Evolutionary conservation across 2,329 filamentous ascomycete genomes (phyloP).

Genomic region (Penicillium brevicompactum): DNA sequence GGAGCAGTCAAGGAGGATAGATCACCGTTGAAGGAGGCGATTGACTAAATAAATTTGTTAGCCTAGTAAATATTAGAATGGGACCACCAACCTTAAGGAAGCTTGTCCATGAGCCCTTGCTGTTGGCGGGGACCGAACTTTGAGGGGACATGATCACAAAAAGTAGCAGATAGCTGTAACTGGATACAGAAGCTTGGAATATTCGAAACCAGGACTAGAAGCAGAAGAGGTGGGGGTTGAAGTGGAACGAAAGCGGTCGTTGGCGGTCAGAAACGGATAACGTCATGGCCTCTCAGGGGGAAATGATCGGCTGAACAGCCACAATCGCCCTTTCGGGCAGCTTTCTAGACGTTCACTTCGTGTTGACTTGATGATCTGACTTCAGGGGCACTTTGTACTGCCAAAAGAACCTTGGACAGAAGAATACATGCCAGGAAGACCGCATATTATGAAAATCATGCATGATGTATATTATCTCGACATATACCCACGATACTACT

Average conservation of each 20-base stretch:
- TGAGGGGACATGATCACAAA: conserved; percentile 32
- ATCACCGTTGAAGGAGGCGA: conserved; percentile 80
- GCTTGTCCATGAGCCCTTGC: conserved; percentile 50
- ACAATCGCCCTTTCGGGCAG: background rate
- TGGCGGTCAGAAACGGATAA: conserved; percentile 26
- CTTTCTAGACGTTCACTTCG: background rate
- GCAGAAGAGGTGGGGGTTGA: conserved; percentile 5
- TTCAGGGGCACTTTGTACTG: too few species aligned
- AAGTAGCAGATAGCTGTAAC: background rate
- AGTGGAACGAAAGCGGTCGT: conserved; percentile 11
- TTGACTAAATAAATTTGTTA: conserved; percentile 51
- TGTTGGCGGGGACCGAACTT: conserved; percentile 42
- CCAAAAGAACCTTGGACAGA: too few species aligned
- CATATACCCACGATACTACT: too few species aligned
- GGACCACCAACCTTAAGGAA: conserved; percentile 47
- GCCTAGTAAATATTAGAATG: background rate
- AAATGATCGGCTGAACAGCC: conserved; percentile 8
- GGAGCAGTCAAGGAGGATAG: conserved; percentile 78
- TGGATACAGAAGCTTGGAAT: too few species aligned
- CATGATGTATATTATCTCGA: too few species aligned
- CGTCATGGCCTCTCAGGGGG: conserved; percentile 20
- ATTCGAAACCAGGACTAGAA: too few species aligned
- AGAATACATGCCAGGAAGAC: too few species aligned
- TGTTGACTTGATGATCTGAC: too few species aligned
- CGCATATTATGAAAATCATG: too few species aligned